phyloP scores from a whole-genome alignment of 805 yeast species.

The Starmerella powellii region DNA sequence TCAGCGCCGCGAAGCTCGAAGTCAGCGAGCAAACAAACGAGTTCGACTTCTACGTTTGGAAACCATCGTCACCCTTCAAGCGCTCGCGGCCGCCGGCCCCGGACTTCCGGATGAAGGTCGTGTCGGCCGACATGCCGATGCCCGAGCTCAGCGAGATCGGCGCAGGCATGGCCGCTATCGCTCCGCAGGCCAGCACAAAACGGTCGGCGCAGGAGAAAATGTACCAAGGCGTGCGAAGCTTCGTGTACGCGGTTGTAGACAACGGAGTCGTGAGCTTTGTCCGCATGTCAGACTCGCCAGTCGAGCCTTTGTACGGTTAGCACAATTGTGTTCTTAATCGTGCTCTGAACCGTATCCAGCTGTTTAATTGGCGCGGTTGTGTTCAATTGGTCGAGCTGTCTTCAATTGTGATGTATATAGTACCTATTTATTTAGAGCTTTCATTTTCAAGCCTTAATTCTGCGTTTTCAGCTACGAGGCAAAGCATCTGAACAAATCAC shows the following conservation, averaged over 20 bases:
- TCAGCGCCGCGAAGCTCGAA: slow-evolving; percentile 1
- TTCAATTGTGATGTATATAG: too few species aligned
- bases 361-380: too few species aligned
- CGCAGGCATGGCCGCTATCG: slow-evolving; percentile 25
- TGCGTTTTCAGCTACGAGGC: too few species aligned
- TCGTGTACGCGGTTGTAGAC: slow-evolving; percentile 61
- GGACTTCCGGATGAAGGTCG: slow-evolving; percentile 58
- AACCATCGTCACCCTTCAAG: slow-evolving; percentile 55
- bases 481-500: too few species aligned
- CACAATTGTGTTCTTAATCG: too few species aligned
- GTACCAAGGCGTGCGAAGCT: slow-evolving; percentile 41
- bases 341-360: too few species aligned
- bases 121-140: slow-evolving; percentile 32
- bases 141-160: slow-evolving; percentile 30
- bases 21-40: slow-evolving; percentile 11
- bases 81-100: slow-evolving; percentile 58
- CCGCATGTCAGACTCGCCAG: slow-evolving; percentile 25
- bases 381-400: too few species aligned
- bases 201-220: slow-evolving; percentile 32
- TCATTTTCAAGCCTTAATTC: too few species aligned
- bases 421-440: too few species aligned
- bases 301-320: slow-evolving; percentile 5
- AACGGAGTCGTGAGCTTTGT: slow-evolving; percentile 62
- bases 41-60: slow-evolving; percentile 68
- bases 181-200: slow-evolving; percentile 21